Percentiles rank a stretch among this genome's conserved stretches.
phyloP scores from a whole-genome alignment of 306 rosid species.

The Datisca glomerata region DNA sequence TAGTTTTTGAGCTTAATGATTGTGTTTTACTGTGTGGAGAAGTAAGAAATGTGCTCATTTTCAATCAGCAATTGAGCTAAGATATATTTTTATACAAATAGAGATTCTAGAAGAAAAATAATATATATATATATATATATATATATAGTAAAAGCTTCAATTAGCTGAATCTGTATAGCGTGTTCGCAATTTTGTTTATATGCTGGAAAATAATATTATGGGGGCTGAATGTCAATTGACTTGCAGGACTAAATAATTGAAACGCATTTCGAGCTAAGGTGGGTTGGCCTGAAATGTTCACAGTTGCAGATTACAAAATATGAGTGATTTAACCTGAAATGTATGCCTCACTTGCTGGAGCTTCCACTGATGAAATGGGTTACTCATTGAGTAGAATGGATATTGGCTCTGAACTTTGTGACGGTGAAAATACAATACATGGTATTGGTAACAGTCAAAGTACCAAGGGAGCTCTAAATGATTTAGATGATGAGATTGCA shows the following conservation, averaged over 20 bases:
- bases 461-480: conserved; percentile 15
- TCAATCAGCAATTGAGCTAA: too few relatives aligned
- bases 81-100: too few relatives aligned
- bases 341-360: conserved; percentile 24
- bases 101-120: too few relatives aligned
- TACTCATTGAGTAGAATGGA: conserved; percentile 71
- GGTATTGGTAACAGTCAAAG: conserved; percentile 30
- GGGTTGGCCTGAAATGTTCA: conserved; percentile 21
- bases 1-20: too few relatives aligned
- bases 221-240: too few relatives aligned
- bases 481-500: conserved; percentile 62
- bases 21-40: too few relatives aligned
- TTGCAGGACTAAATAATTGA: conserved; percentile 24
- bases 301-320: conserved; percentile 17
- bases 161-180: too few relatives aligned
- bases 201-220: too few relatives aligned
- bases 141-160: too few relatives aligned
- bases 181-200: too few relatives aligned
- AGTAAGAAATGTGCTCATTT: too few relatives aligned
- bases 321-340: conserved; percentile 25
- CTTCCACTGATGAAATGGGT: conserved; percentile 53
- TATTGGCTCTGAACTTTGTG: conserved; percentile 33
- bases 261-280: conserved; percentile 6
- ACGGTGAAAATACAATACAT: conserved; percentile 19
- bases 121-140: too few relatives aligned